phyloP scores from a whole-genome alignment of 305 asterid genomes.

The Fraxinus nigra region DNA sequence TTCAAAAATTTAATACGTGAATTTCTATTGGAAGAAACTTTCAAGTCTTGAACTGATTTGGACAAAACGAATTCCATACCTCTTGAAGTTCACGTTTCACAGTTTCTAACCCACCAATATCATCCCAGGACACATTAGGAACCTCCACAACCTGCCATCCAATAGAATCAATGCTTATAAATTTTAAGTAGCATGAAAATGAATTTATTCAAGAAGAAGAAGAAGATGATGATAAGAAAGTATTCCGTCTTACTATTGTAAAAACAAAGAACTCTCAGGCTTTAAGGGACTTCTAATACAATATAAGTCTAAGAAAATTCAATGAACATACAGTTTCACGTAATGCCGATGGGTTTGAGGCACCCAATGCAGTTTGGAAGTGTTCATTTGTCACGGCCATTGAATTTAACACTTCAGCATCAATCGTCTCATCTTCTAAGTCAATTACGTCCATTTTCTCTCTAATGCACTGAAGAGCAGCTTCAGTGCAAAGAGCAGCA shows the following conservation, averaged over 20 bases:
- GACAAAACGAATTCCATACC: constrained; percentile 26
- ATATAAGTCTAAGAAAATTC: background rate
- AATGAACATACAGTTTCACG: constrained; percentile 41
- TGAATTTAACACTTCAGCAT: constrained; percentile 47
- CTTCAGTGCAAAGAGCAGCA: constrained; percentile 52
- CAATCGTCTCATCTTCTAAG: constrained; percentile 48
- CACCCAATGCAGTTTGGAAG: constrained; percentile 40
- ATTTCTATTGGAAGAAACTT: background rate
- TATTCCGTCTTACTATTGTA: background rate
- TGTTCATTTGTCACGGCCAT: constrained; percentile 50
- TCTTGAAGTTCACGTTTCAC: constrained; percentile 62
- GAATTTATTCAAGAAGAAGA: background rate
- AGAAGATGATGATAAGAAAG: background rate
- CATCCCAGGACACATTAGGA: constrained; percentile 51
- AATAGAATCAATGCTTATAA: background rate
- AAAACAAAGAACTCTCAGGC: background rate
- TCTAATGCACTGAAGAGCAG: constrained; percentile 51
- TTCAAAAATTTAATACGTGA: background rate
- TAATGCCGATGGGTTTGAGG: constrained; percentile 53
- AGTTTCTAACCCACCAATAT: constrained; percentile 53
- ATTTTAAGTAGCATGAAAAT: background rate
- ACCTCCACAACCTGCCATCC: constrained; percentile 53
- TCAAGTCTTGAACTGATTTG: background rate
- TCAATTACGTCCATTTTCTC: constrained; percentile 57
- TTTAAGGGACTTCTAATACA: background rate